Conservation (phyloP, 2,329 filamentous ascomycete species). For the Colletotrichum eleusines region DNA sequence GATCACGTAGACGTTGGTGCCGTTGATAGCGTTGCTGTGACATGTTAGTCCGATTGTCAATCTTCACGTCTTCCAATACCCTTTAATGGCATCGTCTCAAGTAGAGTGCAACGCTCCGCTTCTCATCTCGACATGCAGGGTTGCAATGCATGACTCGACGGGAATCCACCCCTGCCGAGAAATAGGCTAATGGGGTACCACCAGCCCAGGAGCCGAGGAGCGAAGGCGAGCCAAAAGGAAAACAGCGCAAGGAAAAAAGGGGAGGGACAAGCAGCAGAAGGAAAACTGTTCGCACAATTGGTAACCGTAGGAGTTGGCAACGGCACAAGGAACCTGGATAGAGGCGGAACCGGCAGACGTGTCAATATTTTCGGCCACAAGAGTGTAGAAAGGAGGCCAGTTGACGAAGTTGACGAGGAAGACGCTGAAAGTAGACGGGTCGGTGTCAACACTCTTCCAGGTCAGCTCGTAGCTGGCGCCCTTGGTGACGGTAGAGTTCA, state of each 20-base stretch:
- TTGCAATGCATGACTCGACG: slow-evolving; percentile 12
- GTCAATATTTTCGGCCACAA: slow-evolving; percentile 52
- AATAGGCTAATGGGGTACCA: background rate
- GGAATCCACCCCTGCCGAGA: background rate
- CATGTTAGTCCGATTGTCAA: background rate
- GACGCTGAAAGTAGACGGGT: slow-evolving; percentile 54
- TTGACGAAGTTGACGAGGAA: slow-evolving; percentile 60
- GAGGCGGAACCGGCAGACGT: slow-evolving; percentile 48
- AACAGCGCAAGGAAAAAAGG: background rate
- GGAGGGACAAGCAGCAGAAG: slow-evolving; percentile 39
- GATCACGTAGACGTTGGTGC: slow-evolving; percentile 59
- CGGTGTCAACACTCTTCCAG: slow-evolving; percentile 56
- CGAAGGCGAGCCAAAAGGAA: background rate
- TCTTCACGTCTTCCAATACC: background rate
- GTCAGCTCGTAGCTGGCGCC: slow-evolving; percentile 51
- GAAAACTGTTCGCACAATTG: slow-evolving; percentile 48
- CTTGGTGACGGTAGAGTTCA: slow-evolving; percentile 53
- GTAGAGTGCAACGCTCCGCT: slow-evolving; percentile 11
- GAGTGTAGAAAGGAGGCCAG: slow-evolving; percentile 56
- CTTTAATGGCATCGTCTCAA: background rate
- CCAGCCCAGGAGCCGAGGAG: slow-evolving; percentile 4
- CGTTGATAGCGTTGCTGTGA: slow-evolving; percentile 56
- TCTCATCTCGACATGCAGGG: slow-evolving; percentile 17
- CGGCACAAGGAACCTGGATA: slow-evolving; percentile 55
- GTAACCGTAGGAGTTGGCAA: slow-evolving; percentile 52